Base-by-base conservation (phyloP, 192 early-diverging fungal species). In the Umbelopsis isabellina region DNA sequence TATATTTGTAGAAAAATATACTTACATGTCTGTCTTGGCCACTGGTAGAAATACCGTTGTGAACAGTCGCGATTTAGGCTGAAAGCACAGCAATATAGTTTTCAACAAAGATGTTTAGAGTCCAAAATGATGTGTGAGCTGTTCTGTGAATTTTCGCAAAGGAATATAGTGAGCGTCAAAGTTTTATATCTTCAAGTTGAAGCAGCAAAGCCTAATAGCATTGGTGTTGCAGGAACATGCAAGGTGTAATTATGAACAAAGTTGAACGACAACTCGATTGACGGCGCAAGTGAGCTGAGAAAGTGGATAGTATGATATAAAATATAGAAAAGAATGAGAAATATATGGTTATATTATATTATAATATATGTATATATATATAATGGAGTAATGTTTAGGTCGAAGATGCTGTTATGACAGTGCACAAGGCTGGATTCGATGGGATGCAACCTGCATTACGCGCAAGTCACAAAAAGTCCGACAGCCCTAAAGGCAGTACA, bases 401-500 rank as follows among this genome's bases (percentile, higher is more conserved):
- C 37, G 7, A 41, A 41, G 37, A 41, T 41, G 37, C 37, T 41
- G 37, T 41, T 9, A 41, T 41, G 37, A 41, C 37, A 41, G 37
- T 9, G 37, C 37, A 41, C 37, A 41, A 41, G 37, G 37, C 37
- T 4, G 37, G 37, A 41, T 9, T 41, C 37, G 37, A 41, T 41
- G 37, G 37, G 37, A 4, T 41, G 10, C 37, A 41, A 41, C 37
- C 37, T 41, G 37, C 37, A 41, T 41, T 41, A 41, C 37, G 37
- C 10, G 37, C 37, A 6, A 41, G 55, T 61, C 55, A 61, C 55
- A 12, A 35, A 35, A 61, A 61, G 27, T 61, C 55, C 55, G 55
- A 41, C 49, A 51, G 49, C 11, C 16, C 2, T 5, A 22, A 50
- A 3, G 21, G 49, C 4, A n/a, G n/a, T 20, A 50, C 5, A 64